phyloP scores from a whole-genome alignment of 352 stramenopile genomes.

The Pythium rhizo-oryzae region DNA sequence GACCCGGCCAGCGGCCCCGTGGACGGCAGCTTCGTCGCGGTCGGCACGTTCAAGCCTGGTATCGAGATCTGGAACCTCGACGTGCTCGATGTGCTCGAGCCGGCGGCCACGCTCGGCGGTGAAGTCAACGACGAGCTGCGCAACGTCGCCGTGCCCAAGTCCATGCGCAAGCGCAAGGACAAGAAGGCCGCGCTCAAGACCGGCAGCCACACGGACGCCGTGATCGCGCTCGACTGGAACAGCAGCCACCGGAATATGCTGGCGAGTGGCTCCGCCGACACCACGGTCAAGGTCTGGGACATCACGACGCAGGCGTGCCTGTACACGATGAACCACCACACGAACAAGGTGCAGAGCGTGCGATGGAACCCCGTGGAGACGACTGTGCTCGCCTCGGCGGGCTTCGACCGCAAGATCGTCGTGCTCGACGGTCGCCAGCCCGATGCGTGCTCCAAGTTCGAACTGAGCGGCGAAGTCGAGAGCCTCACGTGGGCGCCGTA shows the following conservation, averaged over 20 bases:
- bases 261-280: conserved; percentile 97
- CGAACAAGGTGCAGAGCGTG: conserved; percentile 98
- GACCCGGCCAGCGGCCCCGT: conserved; percentile 64
- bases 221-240: conserved; percentile 99
- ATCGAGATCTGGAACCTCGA: conserved; percentile 99
- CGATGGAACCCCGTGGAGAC: conserved; percentile 97
- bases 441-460: conserved; percentile 81
- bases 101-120: conserved; percentile 93
- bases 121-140: conserved; percentile 86
- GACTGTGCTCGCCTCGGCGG: conserved; percentile 95
- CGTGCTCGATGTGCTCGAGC: conserved; percentile 98
- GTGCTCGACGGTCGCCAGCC: conserved; percentile 93
- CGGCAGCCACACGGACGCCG: conserved; percentile 97
- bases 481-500: conserved; percentile 94
- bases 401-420: conserved; percentile 94
- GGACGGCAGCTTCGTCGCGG: conserved; percentile 96
- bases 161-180: conserved; percentile 73
- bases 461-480: conserved; percentile 89
- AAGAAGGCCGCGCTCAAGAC: conserved; percentile 76
- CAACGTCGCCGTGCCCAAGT: conserved; percentile 79
- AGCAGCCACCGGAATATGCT: conserved; percentile 96
- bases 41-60: conserved; percentile 99
- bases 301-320: conserved; percentile 92
- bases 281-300: conserved; percentile 97
- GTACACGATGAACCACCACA: conserved; percentile 98